Evolutionary conservation across 2,329 filamentous ascomycete genomes (phyloP).

Genomic region (Cytospora paraplurivora): DNA sequence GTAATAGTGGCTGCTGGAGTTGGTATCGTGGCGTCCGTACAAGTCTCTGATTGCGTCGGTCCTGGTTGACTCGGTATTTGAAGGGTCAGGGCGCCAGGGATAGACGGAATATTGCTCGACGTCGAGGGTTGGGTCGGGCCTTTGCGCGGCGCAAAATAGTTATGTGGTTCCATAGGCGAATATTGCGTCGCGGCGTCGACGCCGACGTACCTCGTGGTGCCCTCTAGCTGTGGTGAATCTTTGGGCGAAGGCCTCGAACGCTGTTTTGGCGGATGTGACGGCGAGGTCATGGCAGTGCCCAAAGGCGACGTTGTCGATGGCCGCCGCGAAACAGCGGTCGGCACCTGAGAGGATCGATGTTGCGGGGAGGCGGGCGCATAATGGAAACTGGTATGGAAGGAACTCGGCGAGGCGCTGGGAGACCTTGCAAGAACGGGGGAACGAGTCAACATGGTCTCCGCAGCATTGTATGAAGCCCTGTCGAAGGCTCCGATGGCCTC

Average conservation of each 20-base stretch:
- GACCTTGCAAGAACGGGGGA: slow-evolving; percentile 54
- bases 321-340: slow-evolving; percentile 45
- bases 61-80: slow-evolving; percentile 13
- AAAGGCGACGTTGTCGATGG: slow-evolving; percentile 43
- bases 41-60: background rate
- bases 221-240: slow-evolving; percentile 34
- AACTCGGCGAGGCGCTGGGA: slow-evolving; percentile 54
- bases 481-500: slow-evolving; percentile 35
- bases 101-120: slow-evolving; percentile 12
- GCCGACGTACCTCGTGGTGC: slow-evolving; percentile 46
- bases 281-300: slow-evolving; percentile 36
- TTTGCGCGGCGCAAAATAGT: slow-evolving; percentile 37
- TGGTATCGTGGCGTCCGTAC: slow-evolving; percentile 6
- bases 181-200: slow-evolving; percentile 53
- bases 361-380: slow-evolving; percentile 52
- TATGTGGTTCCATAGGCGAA: slow-evolving; percentile 51
- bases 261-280: slow-evolving; percentile 32
- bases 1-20: slow-evolving; percentile 16
- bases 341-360: slow-evolving; percentile 45
- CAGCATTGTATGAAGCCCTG: slow-evolving; percentile 41
- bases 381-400: slow-evolving; percentile 44
- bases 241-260: slow-evolving; percentile 30
- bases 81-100: slow-evolving; percentile 14
- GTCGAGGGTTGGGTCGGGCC: slow-evolving; percentile 6
- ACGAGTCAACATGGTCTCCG: slow-evolving; percentile 61